Evolutionary conservation across 441 rosid species (phyloP).

Genomic region (Aquilaria agallochum): DNA sequence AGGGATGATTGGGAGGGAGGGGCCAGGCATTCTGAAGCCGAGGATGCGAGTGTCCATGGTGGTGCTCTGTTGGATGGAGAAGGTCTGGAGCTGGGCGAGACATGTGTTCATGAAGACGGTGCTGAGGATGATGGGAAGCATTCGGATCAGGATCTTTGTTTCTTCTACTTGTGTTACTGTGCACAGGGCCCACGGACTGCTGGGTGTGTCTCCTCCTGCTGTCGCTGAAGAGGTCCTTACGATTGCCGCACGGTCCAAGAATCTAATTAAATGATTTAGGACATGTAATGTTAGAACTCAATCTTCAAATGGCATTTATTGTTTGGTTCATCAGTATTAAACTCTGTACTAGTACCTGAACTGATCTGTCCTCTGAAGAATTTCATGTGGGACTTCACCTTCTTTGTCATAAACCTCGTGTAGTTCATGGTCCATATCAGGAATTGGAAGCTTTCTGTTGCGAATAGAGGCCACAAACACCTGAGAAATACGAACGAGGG

Average conservation of each 20-base stretch:
- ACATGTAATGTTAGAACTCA: too few species aligned
- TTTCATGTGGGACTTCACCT: slow-evolving; percentile 25
- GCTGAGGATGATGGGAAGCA: slow-evolving; percentile 58
- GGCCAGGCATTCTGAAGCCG: slow-evolving; percentile 44
- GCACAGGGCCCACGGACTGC: slow-evolving; percentile 37
- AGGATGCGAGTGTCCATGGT: slow-evolving; percentile 45
- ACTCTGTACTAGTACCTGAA: slow-evolving; percentile 31
- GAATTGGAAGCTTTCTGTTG: slow-evolving; percentile 40
- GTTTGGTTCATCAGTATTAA: too few species aligned
- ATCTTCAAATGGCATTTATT: too few species aligned
- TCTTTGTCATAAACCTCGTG: slow-evolving; percentile 44
- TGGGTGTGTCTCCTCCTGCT: slow-evolving; percentile 15
- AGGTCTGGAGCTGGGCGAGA: slow-evolving; percentile 67
- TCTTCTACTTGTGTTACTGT: slow-evolving; percentile 65
- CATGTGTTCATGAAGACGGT: slow-evolving; percentile 67
- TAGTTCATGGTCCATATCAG: slow-evolving; percentile 37
- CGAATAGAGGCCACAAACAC: slow-evolving; percentile 45
- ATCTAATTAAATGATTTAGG: slow-evolving; percentile 20
- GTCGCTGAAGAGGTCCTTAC: slow-evolving; percentile 1
- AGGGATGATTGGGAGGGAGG: slow-evolving; percentile 57
- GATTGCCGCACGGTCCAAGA: slow-evolving; percentile 58
- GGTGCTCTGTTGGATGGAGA: slow-evolving; percentile 56
- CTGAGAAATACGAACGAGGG: slow-evolving; percentile 41
- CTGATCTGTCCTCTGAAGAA: slow-evolving; percentile 43
- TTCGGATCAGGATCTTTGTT: slow-evolving; percentile 54